Percentiles rank a stretch among this genome's conserved stretches.
Evolutionary conservation across 805 yeast genomes (phyloP).

Genomic region (Kodamaea kakaduensis): DNA sequence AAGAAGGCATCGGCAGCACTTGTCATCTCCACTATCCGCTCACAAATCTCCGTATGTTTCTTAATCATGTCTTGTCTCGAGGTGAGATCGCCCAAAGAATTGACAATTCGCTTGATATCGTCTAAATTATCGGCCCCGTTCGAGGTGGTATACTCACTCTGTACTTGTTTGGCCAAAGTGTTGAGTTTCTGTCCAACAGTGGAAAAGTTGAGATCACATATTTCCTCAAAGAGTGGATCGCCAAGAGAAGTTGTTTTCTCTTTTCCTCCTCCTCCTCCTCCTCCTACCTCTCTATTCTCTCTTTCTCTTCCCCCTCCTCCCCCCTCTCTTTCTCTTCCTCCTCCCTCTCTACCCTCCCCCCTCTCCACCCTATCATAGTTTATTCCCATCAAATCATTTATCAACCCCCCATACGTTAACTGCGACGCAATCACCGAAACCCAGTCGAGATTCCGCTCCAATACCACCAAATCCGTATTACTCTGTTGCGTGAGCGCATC

Average conservation of each 20-base stretch:
- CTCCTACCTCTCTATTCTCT: background rate
- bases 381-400: slow-evolving; percentile 66
- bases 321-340: background rate
- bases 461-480: slow-evolving; percentile 66
- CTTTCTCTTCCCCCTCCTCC: background rate
- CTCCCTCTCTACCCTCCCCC: no score
- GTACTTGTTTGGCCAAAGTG: slow-evolving; percentile 64
- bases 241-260: slow-evolving; percentile 12
- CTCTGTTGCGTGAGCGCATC: slow-evolving; percentile 34
- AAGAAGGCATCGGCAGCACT: slow-evolving; percentile 43
- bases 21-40: slow-evolving; percentile 46
- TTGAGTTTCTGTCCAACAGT: slow-evolving; percentile 73
- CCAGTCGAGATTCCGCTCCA: slow-evolving; percentile 76
- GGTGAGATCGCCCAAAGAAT: slow-evolving; percentile 63
- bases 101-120: slow-evolving; percentile 64
- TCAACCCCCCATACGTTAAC: slow-evolving; percentile 74
- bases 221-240: slow-evolving; percentile 41
- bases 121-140: slow-evolving; percentile 18
- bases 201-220: slow-evolving; percentile 64
- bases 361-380: slow-evolving; percentile 19
- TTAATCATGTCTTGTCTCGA: slow-evolving; percentile 63
- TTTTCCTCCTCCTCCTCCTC: background rate
- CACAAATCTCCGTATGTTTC: slow-evolving; percentile 73
- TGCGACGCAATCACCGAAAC: slow-evolving; percentile 71
- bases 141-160: slow-evolving; percentile 58